Percentiles rank a stretch among this genome's conserved stretches.
Conservation (phyloP, 2,329 filamentous ascomycete genomes). For the Lomentospora prolificans region DNA sequence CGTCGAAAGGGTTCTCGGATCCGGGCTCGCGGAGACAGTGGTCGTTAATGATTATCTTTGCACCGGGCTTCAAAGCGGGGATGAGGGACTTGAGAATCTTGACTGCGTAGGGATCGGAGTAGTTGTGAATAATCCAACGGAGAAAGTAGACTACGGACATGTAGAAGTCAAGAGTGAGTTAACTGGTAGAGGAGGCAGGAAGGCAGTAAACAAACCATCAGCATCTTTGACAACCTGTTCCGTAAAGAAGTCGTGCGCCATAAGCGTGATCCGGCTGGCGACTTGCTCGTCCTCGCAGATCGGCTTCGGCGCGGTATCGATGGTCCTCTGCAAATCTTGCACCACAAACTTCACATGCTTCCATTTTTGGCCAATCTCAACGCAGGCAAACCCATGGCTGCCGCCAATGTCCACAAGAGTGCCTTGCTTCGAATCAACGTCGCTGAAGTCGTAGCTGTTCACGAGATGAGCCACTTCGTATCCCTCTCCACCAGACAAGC, state of each 20-base stretch:
- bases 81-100: slow-evolving; percentile 39
- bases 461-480: slow-evolving; percentile 44
- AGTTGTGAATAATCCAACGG: slow-evolving; percentile 53
- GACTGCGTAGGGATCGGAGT: slow-evolving; percentile 42
- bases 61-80: slow-evolving; percentile 44
- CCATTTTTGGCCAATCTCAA: slow-evolving; percentile 41
- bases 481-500: slow-evolving; percentile 44
- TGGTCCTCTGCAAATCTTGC: slow-evolving; percentile 39
- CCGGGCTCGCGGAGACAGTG: slow-evolving; percentile 32
- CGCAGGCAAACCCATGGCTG: slow-evolving; percentile 44
- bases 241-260: slow-evolving; percentile 47
- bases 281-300: slow-evolving; percentile 28
- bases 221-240: slow-evolving; percentile 44
- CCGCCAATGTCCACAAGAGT: slow-evolving; percentile 51
- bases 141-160: slow-evolving; percentile 40
- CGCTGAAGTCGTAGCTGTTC: slow-evolving; percentile 42
- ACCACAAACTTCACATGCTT: slow-evolving; percentile 43
- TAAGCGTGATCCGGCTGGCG: slow-evolving; percentile 28
- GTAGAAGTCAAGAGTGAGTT: neutral
- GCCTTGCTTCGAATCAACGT: slow-evolving; percentile 31
- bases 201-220: slow-evolving; percentile 30
- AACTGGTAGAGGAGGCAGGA: neutral
- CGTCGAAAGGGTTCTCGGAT: slow-evolving; percentile 32
- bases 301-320: slow-evolving; percentile 35
- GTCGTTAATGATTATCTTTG: slow-evolving; percentile 36